Conservation (phyloP, 495 filamentous ascomycete genomes). For the Aspergillus ellipticus region DNA sequence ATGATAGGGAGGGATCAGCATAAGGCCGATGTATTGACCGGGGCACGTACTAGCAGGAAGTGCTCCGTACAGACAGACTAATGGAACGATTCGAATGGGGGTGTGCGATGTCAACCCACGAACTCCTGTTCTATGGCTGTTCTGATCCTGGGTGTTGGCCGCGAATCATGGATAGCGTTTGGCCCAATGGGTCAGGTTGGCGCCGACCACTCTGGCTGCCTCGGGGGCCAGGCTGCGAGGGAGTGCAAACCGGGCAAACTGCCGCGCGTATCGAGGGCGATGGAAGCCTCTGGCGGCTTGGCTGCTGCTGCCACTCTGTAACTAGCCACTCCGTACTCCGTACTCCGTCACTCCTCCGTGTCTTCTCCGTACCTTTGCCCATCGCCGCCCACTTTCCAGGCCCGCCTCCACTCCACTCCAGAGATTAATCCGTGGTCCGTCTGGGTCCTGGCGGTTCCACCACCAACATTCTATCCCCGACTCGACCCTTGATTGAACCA, state of each 20-base stretch:
- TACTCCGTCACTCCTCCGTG: neutral
- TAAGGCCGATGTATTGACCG: too few species aligned
- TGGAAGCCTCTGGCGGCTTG: neutral
- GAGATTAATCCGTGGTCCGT: neutral
- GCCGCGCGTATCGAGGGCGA: neutral
- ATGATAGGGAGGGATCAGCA: too few species aligned
- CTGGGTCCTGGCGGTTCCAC: neutral
- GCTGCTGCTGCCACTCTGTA: too few species aligned
- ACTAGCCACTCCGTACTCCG: neutral
- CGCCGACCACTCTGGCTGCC: neutral
- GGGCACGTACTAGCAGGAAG: too few species aligned
- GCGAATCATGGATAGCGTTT: neutral
- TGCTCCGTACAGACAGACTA: too few species aligned
- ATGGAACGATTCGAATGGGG: too few species aligned
- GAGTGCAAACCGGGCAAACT: neutral
- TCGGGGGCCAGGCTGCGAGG: neutral
- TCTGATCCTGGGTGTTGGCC: neutral
- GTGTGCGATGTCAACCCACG: too few species aligned
- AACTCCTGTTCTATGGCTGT: too few species aligned
- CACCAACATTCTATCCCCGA: neutral
- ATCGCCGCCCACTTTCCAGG: neutral
- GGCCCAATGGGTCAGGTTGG: neutral
- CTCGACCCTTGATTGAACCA: neutral
- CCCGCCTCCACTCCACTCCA: constrained; percentile 1
- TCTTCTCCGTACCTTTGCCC: neutral